Evolutionary conservation across 192 early-diverging fungal genomes (phyloP), one percentile per base, ranked within the genome.

Genomic region (Coemansia guatemalensis): DNA sequence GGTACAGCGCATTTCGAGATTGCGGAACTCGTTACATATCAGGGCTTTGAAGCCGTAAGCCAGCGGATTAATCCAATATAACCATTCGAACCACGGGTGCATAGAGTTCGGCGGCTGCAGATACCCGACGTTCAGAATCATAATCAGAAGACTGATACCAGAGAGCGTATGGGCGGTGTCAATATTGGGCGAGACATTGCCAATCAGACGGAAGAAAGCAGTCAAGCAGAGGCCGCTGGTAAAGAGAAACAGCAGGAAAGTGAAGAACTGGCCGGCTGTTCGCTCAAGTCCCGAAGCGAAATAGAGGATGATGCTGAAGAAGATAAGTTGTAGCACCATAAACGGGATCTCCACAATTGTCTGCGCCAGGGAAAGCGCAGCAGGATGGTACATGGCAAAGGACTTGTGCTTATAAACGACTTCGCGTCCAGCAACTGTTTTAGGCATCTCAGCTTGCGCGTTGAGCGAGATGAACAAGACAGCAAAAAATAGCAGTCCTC

Each of bases 381-480:
- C 86, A 1, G 89, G 87, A 51, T 86, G 86, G 66, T 89, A 88
- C 61, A 91, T 67, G 53, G 88, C 85, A 67, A 87, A 89, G 6
- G 83, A 77, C 56, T 88, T 89, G 73, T 94, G 92, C 67, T 94
- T 94, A 74, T 89, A 85, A 29, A 89, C 70, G 47, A 92, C 84
- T 20, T 86, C 81, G 47, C 91, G 88, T 26, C 89, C 89, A 32
- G 82, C 78, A 64, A 94, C 80, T 53, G 87, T 83, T 58, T 82
- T 79, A 49, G 90, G 87, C 30, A 92, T 73, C 60, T 89, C 85
- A 14, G 88, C 80, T 53, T 92, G 83, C 21, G 88, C 87, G 18
- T 86, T 82, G 47, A 90, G 78, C 56, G 85, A 82, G 71, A 86
- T 87, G 80, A 89, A 90, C 52, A 90, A 64, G 5, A 89, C 77